Evolutionary conservation across 2,329 filamentous ascomycete genomes (phyloP), one percentile per base, ranked within the genome.

Genomic region (Coniosporium tulheliwenetii): DNA sequence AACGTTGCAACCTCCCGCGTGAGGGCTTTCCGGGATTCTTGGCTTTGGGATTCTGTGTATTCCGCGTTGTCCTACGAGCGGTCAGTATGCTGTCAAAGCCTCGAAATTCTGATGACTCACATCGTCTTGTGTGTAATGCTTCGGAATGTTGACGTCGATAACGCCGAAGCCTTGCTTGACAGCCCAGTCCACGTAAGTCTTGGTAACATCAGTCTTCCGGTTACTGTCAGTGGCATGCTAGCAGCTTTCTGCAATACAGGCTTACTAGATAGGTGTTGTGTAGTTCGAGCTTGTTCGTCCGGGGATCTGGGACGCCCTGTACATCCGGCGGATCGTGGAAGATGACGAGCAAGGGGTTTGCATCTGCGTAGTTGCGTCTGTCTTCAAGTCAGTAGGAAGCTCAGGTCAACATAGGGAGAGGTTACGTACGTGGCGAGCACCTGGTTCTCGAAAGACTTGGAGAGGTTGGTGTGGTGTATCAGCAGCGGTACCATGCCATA

Each of bases 201-300:
- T 77, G 37, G 86, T 73, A 38, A 77, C 73, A 68, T 96, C 87
- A 63, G 83, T 77, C 86, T 94, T 62, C 36, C 47, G 44, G 48
- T 49, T 51, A 49, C 38, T 5, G 63, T 70, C 62, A 69, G 65
- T 56, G 49, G 46, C 44, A 45, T 51, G 45, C 54, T 51, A 60
- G 55, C 49, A 49, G 46, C 48, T 45, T 38, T 46, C 47, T 47
- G 43, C 39, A 30, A 39, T 36, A 39, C 29, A 13, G 9, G 69
- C 83, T 62, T 70, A 93, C 87, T 52, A 95, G 68, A 75, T 83
- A 94, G 5, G 81, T 77, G 53, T 95, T 94, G 52, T 95, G 86
- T 1, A 82, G 64, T 48, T 91, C 82, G 4, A 93, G 61, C 31
- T 71, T 75, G 41, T 82, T 82, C 40, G 84, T 81, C 1, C 60